Base-by-base conservation (phyloP, 2,329 filamentous ascomycete genomes). In the Fusarium nisikadoi region DNA sequence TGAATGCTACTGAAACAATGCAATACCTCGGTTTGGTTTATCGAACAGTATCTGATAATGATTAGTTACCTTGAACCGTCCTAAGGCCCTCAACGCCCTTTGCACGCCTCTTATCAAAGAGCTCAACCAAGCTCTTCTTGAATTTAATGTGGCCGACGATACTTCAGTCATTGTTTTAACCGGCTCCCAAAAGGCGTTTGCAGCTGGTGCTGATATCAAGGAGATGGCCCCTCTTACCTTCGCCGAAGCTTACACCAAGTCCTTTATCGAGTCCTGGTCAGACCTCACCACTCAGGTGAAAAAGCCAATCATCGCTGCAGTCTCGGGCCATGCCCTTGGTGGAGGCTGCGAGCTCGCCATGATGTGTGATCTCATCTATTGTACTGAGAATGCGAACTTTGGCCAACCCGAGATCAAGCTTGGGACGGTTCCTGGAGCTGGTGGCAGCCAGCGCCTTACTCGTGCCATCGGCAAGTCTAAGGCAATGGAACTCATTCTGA, bases 391-490 rank as follows among this genome's bases (percentile, higher is more conserved):
- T 20, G 95, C 96, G 73, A 97, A 94, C 77, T 98, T 99, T 80
- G 96, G 96, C 17, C 96, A 98, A 84, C 96, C 96, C 2, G 96
- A 99, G 86, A 94, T 99, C 85, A 98, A 97, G 84, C 87, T 99
- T 6, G 96, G 96, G 31, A 93, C 93, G 5, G 94, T 98, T 62
- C 96, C 96, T 2, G 96, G 96, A 7, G 96, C 93, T 1, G 96
- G 96, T 33, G 96, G 96, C 11, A 94, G 91, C 71, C 96, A 99
- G 86, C 88, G 96, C 13, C 85, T 99, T 49, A 97, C 94, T 10
- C 88, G 90, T 29, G 94, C 92, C 19, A 87, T 96, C 62, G 94
- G 94, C 56, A 96, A 97, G 88, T 90, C 90, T 73, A 91, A 90
- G 81, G 93, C 94, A 19, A 97, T 97, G 95, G 94, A 97, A 81